phyloP scores from a whole-genome alignment of 1,284 basidiomycete species.

The Trametes hirsuta region DNA sequence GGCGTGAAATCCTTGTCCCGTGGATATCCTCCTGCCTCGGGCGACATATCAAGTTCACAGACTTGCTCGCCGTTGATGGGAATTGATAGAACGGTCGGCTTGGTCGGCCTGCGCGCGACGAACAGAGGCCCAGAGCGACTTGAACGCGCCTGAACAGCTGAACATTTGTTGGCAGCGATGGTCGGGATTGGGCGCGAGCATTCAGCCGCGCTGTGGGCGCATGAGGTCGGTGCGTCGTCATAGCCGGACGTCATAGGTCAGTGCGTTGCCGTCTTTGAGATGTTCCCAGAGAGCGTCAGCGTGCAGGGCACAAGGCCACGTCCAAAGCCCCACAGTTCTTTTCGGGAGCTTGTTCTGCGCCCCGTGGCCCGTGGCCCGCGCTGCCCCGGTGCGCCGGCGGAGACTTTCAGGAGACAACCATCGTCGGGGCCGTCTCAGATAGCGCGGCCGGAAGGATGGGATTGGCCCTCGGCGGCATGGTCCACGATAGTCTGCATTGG shows the following conservation, averaged over 20 bases:
- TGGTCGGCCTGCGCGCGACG: neutral
- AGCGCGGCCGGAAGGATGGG: conserved; percentile 8
- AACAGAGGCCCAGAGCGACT: neutral
- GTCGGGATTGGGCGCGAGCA: neutral
- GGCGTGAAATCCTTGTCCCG: conserved; percentile 6
- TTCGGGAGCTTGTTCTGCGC: neutral
- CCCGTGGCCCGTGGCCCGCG: neutral
- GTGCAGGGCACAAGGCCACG: neutral
- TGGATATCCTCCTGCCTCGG: conserved; percentile 3
- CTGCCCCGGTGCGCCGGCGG: neutral
- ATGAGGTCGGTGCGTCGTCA: conserved; percentile 11
- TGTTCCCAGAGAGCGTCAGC: neutral
- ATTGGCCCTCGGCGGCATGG: neutral
- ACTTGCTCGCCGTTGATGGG: conserved; percentile 1
- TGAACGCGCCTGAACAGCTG: neutral
- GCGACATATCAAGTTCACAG: conserved; percentile 6
- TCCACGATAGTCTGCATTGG: conserved; percentile 2
- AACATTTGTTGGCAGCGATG: neutral
- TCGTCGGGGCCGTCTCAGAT: conserved; percentile 12
- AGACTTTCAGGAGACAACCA: neutral
- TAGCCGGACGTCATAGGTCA: conserved; percentile 15
- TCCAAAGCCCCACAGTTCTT: neutral
- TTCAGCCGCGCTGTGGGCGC: neutral
- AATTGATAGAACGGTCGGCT: conserved; percentile 1
- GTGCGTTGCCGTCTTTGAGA: neutral